Conservation (phyloP, 208 protist species). For the Leishmania lainsoni region DNA sequence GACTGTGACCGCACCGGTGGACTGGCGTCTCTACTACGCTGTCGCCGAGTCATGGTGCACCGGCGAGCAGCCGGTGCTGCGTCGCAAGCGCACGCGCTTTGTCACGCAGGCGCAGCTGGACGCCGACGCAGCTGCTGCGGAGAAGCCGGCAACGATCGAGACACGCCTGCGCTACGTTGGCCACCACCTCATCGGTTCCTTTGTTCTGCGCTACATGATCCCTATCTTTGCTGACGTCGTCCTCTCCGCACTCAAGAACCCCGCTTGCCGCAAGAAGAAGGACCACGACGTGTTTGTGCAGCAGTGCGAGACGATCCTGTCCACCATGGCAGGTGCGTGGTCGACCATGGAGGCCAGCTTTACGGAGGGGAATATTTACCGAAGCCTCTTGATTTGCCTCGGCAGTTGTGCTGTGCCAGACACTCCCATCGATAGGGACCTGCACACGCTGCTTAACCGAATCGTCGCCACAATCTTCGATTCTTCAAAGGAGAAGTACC, state of each 20-base stretch:
- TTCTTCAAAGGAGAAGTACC: slow-evolving; percentile 73
- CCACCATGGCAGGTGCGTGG: slow-evolving; percentile 19
- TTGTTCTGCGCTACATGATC: slow-evolving; percentile 64
- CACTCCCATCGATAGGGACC: slow-evolving; percentile 43
- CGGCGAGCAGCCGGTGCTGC: slow-evolving; percentile 28
- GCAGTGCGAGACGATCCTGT: slow-evolving; percentile 55
- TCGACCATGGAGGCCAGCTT: slow-evolving; percentile 27
- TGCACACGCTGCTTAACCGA: slow-evolving; percentile 53
- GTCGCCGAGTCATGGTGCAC: slow-evolving; percentile 57
- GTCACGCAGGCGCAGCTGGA: slow-evolving; percentile 20
- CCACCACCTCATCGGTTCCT: slow-evolving; percentile 76
- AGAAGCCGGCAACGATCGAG: slow-evolving; percentile 23
- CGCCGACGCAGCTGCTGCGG: slow-evolving; percentile 21
- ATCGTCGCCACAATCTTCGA: slow-evolving; percentile 66
- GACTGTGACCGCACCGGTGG: slow-evolving; percentile 29
- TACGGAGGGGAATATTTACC: slow-evolving; percentile 61
- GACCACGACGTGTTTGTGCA: slow-evolving; percentile 36
- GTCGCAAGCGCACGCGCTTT: slow-evolving; percentile 17
- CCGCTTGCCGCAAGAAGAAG: slow-evolving; percentile 30
- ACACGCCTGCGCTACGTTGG: slow-evolving; percentile 58
- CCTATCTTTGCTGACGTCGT: slow-evolving; percentile 76
- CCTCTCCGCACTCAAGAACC: slow-evolving; percentile 44
- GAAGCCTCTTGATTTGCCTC: slow-evolving; percentile 71
- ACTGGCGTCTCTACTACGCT: slow-evolving; percentile 75
- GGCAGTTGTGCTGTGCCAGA: slow-evolving; percentile 49